A percentile compares a stretch with the other conserved stretches of the same genome.
Evolutionary conservation across 78 protist genomes (phyloP).

Genomic region (Dictyostelium capitatum): DNA sequence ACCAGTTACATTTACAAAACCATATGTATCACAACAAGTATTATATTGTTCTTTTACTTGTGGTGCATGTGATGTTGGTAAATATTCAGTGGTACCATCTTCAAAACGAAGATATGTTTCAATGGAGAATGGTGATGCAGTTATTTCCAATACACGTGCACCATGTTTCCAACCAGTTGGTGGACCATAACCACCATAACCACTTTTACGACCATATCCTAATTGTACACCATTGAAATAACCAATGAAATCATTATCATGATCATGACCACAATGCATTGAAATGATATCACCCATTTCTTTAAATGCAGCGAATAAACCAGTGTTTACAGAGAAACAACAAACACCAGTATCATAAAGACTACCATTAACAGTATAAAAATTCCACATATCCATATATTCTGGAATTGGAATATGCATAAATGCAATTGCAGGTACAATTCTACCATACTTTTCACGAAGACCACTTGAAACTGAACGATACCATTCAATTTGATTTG

Average conservation of each 20-base stretch:
- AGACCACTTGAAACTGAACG: neutral
- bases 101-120: constrained; percentile 52
- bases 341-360: constrained; percentile 80
- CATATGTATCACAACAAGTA: constrained; percentile 64
- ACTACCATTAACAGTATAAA: constrained; percentile 27
- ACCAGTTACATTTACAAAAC: constrained; percentile 40
- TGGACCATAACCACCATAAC: constrained; percentile 79
- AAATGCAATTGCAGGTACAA: constrained; percentile 68
- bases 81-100: constrained; percentile 30
- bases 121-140: constrained; percentile 51
- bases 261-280: constrained; percentile 83
- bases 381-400: constrained; percentile 76
- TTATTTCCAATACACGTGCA: constrained; percentile 53
- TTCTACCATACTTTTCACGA: constrained; percentile 20
- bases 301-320: constrained; percentile 71
- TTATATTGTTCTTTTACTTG: constrained; percentile 8
- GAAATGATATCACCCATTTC: constrained; percentile 78
- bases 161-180: constrained; percentile 80
- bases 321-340: constrained; percentile 84
- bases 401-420: constrained; percentile 85
- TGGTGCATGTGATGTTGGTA: constrained; percentile 19
- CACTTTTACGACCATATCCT: constrained; percentile 80
- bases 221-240: constrained; percentile 61
- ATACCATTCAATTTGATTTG: constrained; percentile 80
- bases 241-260: constrained; percentile 82